Evolutionary conservation across 768 basidiomycete genomes (phyloP).

Genomic region (Suillus hirtellus): DNA sequence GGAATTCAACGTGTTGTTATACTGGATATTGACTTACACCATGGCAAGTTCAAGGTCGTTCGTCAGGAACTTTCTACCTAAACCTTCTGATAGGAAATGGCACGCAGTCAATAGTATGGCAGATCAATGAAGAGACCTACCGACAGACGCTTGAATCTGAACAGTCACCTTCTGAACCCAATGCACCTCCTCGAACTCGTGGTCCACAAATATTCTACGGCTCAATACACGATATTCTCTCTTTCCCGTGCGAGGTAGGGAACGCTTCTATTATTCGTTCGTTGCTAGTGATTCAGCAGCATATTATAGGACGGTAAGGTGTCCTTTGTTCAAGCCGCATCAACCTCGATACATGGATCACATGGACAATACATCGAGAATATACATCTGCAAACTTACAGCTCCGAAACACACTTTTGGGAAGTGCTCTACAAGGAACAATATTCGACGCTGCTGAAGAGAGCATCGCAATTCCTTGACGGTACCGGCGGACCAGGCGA

Average conservation of each 20-base stretch:
- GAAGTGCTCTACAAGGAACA: slow-evolving; percentile 66
- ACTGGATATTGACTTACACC: slow-evolving; percentile 71
- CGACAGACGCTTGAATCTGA: slow-evolving; percentile 62
- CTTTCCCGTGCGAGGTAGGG: slow-evolving; percentile 87
- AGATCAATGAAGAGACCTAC: slow-evolving; percentile 87
- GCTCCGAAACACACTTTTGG: slow-evolving; percentile 75
- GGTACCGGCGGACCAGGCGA: slow-evolving; percentile 63
- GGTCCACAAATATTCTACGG: slow-evolving; percentile 81
- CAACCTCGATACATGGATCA: slow-evolving; percentile 70
- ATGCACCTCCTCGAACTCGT: slow-evolving; percentile 32
- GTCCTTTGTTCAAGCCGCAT: slow-evolving; percentile 82
- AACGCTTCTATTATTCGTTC: background rate
- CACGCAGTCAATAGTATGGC: slow-evolving; percentile 90
- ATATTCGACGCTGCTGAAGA: slow-evolving; percentile 59
- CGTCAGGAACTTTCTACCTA: background rate
- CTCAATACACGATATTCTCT: slow-evolving; percentile 90
- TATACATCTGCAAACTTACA: slow-evolving; percentile 76
- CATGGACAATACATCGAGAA: slow-evolving; percentile 91
- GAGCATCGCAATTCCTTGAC: slow-evolving; percentile 71
- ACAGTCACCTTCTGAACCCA: slow-evolving; percentile 32
- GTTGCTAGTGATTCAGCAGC: background rate
- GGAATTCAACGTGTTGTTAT: slow-evolving; percentile 78
- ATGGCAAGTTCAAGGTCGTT: slow-evolving; percentile 18
- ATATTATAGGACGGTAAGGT: slow-evolving; percentile 72
- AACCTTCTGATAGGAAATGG: slow-evolving; percentile 68